These are phyloP conservation scores for Carex kokanica DNA, from an alignment of 176 grass and related monocot species.

Conservation along the genomic window DNA sequence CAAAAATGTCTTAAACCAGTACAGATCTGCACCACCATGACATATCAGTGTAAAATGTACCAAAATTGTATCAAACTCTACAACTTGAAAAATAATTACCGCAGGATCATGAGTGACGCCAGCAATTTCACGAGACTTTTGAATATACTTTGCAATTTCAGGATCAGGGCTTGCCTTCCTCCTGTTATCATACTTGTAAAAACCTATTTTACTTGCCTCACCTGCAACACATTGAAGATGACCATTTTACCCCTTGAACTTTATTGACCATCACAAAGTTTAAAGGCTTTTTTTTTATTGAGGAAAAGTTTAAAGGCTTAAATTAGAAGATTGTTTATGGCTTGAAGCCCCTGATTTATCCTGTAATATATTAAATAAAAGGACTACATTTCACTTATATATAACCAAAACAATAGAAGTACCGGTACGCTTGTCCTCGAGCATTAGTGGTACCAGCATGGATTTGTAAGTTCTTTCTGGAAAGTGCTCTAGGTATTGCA, in stretches of 20 bases:
- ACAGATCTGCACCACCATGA: not conserved
- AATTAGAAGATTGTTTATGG: not conserved
- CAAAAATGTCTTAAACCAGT: not conserved
- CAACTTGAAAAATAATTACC: conserved; percentile 47
- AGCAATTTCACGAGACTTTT: conserved; percentile 74
- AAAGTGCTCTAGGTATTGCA: conserved; percentile 80
- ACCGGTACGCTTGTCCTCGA: conserved; percentile 80
- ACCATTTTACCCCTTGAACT: not conserved
- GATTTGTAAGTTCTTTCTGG: conserved; percentile 88
- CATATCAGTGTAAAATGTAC: conserved; percentile 3
- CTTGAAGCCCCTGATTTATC: not conserved
- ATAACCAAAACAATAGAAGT: conserved; percentile 11
- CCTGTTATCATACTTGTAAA: conserved; percentile 95
- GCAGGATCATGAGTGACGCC: conserved; percentile 56
- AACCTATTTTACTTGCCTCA: conserved; percentile 68
- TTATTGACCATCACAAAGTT: not conserved
- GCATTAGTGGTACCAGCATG: conserved; percentile 77
- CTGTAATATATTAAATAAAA: not conserved
- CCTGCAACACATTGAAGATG: conserved; percentile 37
- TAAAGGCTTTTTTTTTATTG: too few relatives aligned
- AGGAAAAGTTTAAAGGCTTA: not conserved
- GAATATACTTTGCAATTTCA: conserved; percentile 67
- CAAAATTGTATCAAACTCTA: not conserved
- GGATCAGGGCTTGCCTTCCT: conserved; percentile 77
- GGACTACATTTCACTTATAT: not conserved